These are phyloP conservation scores for Sanghuangporus weigelae DNA, from an alignment of 1,284 basidiomycete species.

Conservation along the genomic window DNA sequence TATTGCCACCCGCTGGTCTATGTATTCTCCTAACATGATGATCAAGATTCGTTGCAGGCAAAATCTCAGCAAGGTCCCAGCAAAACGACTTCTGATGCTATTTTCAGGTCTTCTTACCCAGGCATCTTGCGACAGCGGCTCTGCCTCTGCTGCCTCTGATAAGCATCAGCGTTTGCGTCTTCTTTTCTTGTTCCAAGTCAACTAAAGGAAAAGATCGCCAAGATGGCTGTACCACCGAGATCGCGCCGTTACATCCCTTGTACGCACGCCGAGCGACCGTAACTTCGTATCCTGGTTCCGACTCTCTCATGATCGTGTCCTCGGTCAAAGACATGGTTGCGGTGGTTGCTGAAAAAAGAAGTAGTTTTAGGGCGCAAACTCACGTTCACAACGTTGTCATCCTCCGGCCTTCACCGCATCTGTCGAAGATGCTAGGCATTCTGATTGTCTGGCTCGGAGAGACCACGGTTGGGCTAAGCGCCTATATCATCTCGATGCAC, in stretches of 20 bases:
- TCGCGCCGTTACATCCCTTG: background rate
- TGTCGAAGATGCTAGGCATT: background rate
- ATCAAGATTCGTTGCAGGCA: background rate
- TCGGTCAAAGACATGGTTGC: background rate
- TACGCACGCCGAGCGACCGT: background rate
- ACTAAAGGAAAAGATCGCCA: slow-evolving; percentile 3
- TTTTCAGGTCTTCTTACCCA: background rate
- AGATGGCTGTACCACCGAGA: slow-evolving; percentile 6
- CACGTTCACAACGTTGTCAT: background rate
- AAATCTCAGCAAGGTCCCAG: background rate
- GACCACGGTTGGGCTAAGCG: background rate
- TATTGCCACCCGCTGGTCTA: background rate
- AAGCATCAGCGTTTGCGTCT: background rate
- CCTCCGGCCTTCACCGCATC: background rate
- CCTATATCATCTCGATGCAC: background rate
- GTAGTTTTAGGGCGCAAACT: background rate
- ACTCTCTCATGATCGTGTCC: background rate
- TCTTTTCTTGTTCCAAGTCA: background rate
- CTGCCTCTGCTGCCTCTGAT: slow-evolving; percentile 2
- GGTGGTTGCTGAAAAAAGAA: background rate
- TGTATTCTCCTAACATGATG: background rate
- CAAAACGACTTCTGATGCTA: background rate
- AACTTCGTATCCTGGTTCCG: background rate
- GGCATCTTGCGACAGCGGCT: background rate
- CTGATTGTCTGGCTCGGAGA: background rate